Evolutionary conservation across 2,329 filamentous ascomycete genomes (phyloP), one percentile per base, ranked within the genome.

Genomic region (Colletotrichum gigasporum): DNA sequence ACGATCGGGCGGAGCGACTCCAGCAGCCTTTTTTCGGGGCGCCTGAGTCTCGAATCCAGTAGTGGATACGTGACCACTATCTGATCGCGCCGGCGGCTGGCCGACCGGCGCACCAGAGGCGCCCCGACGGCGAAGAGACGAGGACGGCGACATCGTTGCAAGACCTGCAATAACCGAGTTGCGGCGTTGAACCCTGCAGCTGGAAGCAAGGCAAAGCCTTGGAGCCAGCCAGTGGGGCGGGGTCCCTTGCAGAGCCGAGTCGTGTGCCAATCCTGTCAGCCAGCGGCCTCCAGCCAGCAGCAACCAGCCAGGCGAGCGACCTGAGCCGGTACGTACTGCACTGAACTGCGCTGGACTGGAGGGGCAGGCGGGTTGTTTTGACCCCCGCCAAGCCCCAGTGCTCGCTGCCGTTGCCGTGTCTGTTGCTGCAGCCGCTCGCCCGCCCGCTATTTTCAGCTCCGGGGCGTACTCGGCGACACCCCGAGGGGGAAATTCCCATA

Each of bases 361-460:
- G 61, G 61, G 42, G 50, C 44, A 56, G 45, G 52, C 32, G 20
- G 42, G 48, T 28, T 61, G 62, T 32, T 65, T 65, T 45, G 61
- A 39, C 55, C 61, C 52, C 48, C 61, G 53, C 61, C 64, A 60
- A 63, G 60, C 64, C 48, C 51, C 48, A 60, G 45, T 60, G 54
- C 61, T 50, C 50, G 12, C 50, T 54, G 12, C 50, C 56, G 48
- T 22, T 42, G 39, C 48, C 56, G 56, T 26, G 24, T 48, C 59
- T 51, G 53, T 39, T 35, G 45, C 41, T 52, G 39, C 60, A 42
- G 30, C 54, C 50, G 22, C 50, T 22, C 18, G 32, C 34, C 35
- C 34, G 47, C 41, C 61, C 39, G 52, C 39, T 30, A 54, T 44
- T 57, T 35, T 34, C 47, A 59, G 20, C 47, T n/a, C 54, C 51